These are phyloP conservation scores for Candida neerlandica DNA, from an alignment of 1,139 yeast species.

Conservation along the genomic window DNA sequence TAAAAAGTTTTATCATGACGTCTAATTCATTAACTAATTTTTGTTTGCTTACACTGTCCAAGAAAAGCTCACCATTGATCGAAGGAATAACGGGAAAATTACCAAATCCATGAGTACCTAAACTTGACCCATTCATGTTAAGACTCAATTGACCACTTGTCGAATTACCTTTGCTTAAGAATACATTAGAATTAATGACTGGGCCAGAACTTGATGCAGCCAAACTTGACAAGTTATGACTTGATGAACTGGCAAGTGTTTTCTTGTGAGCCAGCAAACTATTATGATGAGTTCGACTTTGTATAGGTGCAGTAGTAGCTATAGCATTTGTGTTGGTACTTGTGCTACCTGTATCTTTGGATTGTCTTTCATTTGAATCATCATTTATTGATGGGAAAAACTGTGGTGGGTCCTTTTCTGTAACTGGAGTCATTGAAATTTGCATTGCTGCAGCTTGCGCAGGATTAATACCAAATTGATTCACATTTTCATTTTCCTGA, in stretches of 20 bases:
- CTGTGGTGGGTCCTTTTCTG: slow-evolving; percentile 50
- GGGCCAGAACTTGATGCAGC: slow-evolving; percentile 13
- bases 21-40: slow-evolving; percentile 43
- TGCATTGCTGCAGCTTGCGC: slow-evolving; percentile 52
- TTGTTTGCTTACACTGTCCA: slow-evolving; percentile 37
- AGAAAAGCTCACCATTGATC: slow-evolving; percentile 41
- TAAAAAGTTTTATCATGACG: slow-evolving; percentile 40
- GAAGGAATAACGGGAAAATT: slow-evolving; percentile 42
- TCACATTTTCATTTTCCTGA: slow-evolving; percentile 41
- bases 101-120: neutral
- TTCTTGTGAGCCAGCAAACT: slow-evolving; percentile 18
- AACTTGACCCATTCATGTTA: neutral
- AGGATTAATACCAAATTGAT: slow-evolving; percentile 68
- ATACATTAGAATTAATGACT: slow-evolving; percentile 14
- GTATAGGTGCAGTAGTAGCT: neutral
- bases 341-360: neutral
- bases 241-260: slow-evolving; percentile 5
- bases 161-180: slow-evolving; percentile 21
- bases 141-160: slow-evolving; percentile 5
- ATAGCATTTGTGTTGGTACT: neutral
- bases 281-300: slow-evolving; percentile 15
- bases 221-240: slow-evolving; percentile 12
- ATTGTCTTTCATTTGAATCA: slow-evolving; percentile 12
- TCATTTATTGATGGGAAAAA: slow-evolving; percentile 17
- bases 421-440: slow-evolving; percentile 76